phyloP scores from a whole-genome alignment of 2,329 filamentous ascomycete species.

The Graphium sp. region DNA sequence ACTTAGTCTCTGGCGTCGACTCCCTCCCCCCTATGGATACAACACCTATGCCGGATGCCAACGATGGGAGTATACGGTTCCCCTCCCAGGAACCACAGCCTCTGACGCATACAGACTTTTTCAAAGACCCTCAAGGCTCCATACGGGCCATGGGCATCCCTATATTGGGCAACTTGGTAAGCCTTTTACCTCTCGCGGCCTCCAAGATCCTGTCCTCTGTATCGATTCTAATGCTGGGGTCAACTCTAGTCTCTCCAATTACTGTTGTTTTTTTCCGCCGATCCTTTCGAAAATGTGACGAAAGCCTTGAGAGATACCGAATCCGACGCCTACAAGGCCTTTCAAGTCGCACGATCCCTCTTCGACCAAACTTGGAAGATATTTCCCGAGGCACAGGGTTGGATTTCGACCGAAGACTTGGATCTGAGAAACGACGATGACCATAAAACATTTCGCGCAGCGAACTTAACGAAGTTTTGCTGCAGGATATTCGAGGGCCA shows the following conservation, averaged over 20 bases:
- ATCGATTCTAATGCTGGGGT: neutral
- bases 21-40: too few species aligned
- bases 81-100: too few species aligned
- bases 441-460: constrained; percentile 6
- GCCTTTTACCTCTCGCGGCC: constrained; percentile 8
- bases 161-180: constrained; percentile 22
- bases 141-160: constrained; percentile 18
- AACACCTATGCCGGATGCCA: too few species aligned
- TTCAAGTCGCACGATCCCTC: constrained; percentile 13
- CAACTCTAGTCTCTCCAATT: constrained; percentile 16
- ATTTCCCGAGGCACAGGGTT: constrained; percentile 15
- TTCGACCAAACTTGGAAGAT: constrained; percentile 15
- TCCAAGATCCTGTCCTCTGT: neutral
- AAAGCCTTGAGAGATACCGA: constrained; percentile 11
- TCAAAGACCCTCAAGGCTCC: constrained; percentile 18
- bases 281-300: constrained; percentile 13
- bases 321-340: constrained; percentile 17
- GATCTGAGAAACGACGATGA: constrained; percentile 17
- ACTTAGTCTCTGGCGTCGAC: constrained; percentile 12
- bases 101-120: too few species aligned
- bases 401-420: constrained; percentile 18
- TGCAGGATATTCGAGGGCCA: too few species aligned
- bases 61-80: too few species aligned
- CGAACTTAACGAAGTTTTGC: too few species aligned
- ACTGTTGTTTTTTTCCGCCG: constrained; percentile 16